Conservation (phyloP, 2,329 filamentous ascomycete species). For the Arachnopeziza araneosa region DNA sequence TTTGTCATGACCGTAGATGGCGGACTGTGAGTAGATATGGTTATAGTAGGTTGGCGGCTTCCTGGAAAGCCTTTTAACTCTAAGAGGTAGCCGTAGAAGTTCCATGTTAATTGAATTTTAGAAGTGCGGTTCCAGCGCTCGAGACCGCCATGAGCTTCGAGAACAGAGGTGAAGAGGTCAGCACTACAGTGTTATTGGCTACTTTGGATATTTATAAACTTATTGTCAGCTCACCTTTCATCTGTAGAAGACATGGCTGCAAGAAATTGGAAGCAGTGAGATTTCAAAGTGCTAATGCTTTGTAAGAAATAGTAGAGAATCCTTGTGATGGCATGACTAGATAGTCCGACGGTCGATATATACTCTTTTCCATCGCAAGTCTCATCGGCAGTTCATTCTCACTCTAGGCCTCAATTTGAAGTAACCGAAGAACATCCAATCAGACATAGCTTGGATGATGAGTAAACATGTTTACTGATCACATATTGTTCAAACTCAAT, state of each 20-base stretch:
- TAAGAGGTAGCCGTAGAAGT: background rate
- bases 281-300: too few species aligned
- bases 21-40: background rate
- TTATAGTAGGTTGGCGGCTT: background rate
- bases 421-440: background rate
- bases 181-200: background rate
- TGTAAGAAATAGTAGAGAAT: background rate
- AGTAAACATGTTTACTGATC: background rate
- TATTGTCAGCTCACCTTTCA: background rate
- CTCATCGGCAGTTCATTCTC: too few species aligned
- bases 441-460: background rate
- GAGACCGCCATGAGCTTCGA: background rate
- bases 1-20: background rate
- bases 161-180: background rate
- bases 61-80: background rate
- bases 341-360: too few species aligned
- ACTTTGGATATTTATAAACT: too few species aligned
- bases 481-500: background rate
- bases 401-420: too few species aligned
- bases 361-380: too few species aligned
- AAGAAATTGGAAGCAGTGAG: background rate
- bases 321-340: background rate
- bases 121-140: background rate
- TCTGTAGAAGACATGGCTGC: background rate
- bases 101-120: background rate